Percentiles rank a stretch among this genome's conserved stretches.
phyloP scores from a whole-genome alignment of 2,329 filamentous ascomycete genomes.

The Aureobasidium leucospermi region DNA sequence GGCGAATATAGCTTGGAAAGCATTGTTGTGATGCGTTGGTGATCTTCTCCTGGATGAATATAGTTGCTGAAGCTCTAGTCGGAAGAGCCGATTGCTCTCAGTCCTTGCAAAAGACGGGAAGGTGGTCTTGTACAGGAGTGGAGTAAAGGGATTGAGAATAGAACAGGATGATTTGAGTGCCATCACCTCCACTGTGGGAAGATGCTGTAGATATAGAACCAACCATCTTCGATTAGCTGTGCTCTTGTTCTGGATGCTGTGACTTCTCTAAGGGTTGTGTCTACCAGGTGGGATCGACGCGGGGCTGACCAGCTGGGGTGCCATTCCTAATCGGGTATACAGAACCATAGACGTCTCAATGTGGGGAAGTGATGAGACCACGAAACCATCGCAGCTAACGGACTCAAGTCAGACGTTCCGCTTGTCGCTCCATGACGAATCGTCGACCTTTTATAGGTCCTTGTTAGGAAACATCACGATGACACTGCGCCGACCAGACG shows the following conservation, averaged over 20 bases:
- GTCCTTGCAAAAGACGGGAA: background rate
- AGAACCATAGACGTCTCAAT: background rate
- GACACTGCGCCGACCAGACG: background rate
- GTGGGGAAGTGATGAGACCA: conserved; percentile 6
- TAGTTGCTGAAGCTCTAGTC: background rate
- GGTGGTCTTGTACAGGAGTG: background rate
- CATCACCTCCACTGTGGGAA: background rate
- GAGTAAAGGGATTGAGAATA: background rate
- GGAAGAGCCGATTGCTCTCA: background rate
- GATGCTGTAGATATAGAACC: conserved; percentile 8
- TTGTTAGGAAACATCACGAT: background rate
- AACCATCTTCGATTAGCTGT: background rate
- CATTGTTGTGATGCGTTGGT: background rate
- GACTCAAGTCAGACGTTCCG: conserved; percentile 5
- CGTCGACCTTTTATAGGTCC: background rate
- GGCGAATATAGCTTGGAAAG: conserved; percentile 20
- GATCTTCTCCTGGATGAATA: background rate
- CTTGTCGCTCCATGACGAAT: background rate
- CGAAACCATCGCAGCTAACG: conserved; percentile 2
- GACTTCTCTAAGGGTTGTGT: conserved; percentile 8
- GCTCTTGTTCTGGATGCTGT: conserved; percentile 2
- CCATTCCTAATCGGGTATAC: conserved; percentile 1
- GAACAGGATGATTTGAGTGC: background rate
- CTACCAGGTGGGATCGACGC: conserved; percentile 1
- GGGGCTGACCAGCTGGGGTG: background rate